Percentiles rank a stretch among this genome's conserved stretches.
Conservation (phyloP, 176 grass and related monocot genomes). For the Musa beccarii region DNA sequence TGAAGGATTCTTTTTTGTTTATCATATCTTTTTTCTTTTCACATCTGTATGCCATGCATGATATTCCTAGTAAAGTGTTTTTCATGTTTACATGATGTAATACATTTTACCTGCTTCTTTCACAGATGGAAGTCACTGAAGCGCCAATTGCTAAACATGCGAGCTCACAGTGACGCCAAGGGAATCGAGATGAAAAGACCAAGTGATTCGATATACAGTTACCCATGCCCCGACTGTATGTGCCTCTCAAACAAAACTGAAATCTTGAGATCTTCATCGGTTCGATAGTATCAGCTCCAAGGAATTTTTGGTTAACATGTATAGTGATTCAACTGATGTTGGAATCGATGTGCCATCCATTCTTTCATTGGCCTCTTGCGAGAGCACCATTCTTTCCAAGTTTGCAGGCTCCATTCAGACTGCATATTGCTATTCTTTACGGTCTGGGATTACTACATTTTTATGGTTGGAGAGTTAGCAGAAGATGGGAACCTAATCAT, state of each 20-base stretch:
- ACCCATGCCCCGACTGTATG: conserved; percentile 90
- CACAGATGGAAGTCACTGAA: conserved; percentile 87
- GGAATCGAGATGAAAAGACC: conserved; percentile 85
- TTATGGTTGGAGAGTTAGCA: conserved; percentile 21
- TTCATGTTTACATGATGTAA: not conserved
- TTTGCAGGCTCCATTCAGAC: conserved; percentile 22
- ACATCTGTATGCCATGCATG: not conserved
- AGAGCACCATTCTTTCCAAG: conserved; percentile 26
- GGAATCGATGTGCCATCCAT: conserved; percentile 36
- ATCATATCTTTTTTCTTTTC: too few species aligned
- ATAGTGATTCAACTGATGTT: conserved; percentile 37
- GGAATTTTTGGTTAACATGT: conserved; percentile 1
- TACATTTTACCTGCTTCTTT: not conserved
- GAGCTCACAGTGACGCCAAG: conserved; percentile 72
- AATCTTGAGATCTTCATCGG: conserved; percentile 37
- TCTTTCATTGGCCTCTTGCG: conserved; percentile 49
- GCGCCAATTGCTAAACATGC: conserved; percentile 72
- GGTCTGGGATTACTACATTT: conserved; percentile 12
- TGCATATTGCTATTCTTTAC: conserved; percentile 15
- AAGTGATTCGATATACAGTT: conserved; percentile 81
- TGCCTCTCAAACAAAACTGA: conserved; percentile 65
- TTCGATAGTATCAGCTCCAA: conserved; percentile 39
- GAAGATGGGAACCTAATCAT: conserved; percentile 21
- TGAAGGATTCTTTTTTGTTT: too few species aligned
- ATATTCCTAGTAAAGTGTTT: not conserved